Base-by-base conservation (phyloP, 768 basidiomycete genomes). In the Podaxis rugospora region DNA sequence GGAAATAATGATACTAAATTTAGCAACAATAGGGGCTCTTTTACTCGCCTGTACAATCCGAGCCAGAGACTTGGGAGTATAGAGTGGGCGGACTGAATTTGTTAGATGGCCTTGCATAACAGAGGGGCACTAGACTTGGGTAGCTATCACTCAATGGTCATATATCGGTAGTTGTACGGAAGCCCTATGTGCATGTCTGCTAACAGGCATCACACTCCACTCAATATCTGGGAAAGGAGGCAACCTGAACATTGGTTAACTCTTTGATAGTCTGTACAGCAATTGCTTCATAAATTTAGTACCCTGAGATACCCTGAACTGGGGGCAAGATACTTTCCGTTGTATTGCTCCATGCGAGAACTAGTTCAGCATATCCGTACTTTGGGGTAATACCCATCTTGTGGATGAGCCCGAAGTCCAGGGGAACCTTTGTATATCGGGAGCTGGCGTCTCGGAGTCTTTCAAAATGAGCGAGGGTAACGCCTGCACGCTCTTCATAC, bases 211-310 rank as follows among this genome's bases (percentile, higher is more conserved):
- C 40, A 14, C 44, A 57, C 28, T 42, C 44, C 44, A 49, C 44
- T 21, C 9, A 4, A n/a, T 13, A 39, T 21, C 16, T 57, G 55
- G 32, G 55, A 57, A 56, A 44, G 28, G 25, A 11, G 44, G 13
- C 32, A 18, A 28, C 21, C 36, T 3, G n/a, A 18, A 16, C 21
- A 23, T 32, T 32, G 52, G 37, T 36, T 18, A 23, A 37, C 25
- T 5, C 28, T 32, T 18, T 53, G 28, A 9, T 6, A 36, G 18
- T 53, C 36, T 54, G 46, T 6, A 50, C 10, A 39, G 36, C 49
- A 58, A 50, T 58, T 50, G 49, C 47, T 40, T n/a, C 23, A 39
- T 58, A 58, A 58, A 50, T 23, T 37, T 58, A 51, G 57, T 14
- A 58, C 47, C 32, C 25, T 58, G 44, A 37, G 56, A 37, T 49